These are phyloP conservation scores for Arthrobotrys iridis DNA, from an alignment of 2,329 filamentous ascomycete genomes.

Conservation along the genomic window DNA sequence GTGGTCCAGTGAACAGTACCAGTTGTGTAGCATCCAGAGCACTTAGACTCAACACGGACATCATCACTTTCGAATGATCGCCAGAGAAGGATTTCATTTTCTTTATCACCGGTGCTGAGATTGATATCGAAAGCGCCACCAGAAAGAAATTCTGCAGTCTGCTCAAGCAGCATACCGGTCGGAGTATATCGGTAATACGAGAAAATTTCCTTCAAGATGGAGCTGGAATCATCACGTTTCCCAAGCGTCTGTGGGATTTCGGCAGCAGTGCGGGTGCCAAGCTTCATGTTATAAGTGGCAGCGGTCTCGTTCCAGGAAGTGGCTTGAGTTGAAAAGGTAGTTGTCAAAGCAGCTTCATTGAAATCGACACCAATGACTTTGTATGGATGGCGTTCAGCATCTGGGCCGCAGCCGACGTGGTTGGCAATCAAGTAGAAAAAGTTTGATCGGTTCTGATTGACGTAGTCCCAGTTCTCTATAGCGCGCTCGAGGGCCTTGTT, in stretches of 20 bases:
- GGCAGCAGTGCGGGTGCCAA: background rate
- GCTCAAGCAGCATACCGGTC: background rate
- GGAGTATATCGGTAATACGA: background rate
- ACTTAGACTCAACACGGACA: constrained; percentile 1
- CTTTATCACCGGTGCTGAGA: background rate
- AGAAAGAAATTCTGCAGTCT: background rate
- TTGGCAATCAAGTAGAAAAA: constrained; percentile 60
- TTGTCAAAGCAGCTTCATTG: constrained; percentile 14
- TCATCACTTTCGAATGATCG: constrained; percentile 17
- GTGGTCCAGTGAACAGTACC: constrained; percentile 2
- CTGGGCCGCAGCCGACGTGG: constrained; percentile 59
- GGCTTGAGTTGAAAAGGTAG: constrained; percentile 3
- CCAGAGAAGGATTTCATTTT: constrained; percentile 11
- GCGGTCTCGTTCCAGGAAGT: constrained; percentile 28
- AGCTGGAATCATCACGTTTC: background rate
- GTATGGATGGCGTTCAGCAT: constrained; percentile 59
- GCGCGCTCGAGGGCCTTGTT: constrained; percentile 58
- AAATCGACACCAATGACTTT: constrained; percentile 18
- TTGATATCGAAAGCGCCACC: constrained; percentile 7
- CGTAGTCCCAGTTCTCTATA: constrained; percentile 57
- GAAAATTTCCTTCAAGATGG: background rate
- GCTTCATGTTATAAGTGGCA: constrained; percentile 6
- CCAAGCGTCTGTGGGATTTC: background rate
- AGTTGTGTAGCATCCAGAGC: constrained; percentile 9
- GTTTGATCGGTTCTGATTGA: constrained; percentile 58